A percentile compares a stretch with the other conserved stretches of the same genome.
These are phyloP conservation scores for Kwoniella newhampshirensis DNA, from an alignment of 768 basidiomycete species.

Conservation along the genomic window DNA sequence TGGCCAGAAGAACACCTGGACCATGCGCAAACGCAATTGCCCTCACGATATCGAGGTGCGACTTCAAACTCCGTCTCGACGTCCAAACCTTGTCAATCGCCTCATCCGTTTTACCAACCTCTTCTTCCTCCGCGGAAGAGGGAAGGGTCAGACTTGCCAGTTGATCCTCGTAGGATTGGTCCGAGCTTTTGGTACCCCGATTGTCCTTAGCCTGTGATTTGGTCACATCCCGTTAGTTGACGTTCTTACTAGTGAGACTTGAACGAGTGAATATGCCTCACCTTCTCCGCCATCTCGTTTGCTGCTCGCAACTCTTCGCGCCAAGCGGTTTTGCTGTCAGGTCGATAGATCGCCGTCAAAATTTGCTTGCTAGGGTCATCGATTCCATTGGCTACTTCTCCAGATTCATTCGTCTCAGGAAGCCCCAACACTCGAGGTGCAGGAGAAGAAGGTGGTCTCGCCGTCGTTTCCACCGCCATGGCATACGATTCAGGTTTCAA, in stretches of 20 bases:
- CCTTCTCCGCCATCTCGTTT: constrained; percentile 49
- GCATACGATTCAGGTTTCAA: constrained; percentile 9
- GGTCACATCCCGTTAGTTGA: background rate
- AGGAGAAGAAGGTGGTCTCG: constrained; percentile 42
- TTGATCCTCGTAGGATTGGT: constrained; percentile 46
- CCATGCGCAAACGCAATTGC: constrained; percentile 75
- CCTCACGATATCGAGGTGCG: constrained; percentile 92
- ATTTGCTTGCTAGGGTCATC: constrained; percentile 57
- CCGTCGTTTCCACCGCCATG: constrained; percentile 20
- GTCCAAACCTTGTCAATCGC: constrained; percentile 74
- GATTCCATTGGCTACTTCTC: background rate
- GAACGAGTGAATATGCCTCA: constrained; percentile 5
- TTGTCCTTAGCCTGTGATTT: constrained; percentile 17
- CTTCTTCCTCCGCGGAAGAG: constrained; percentile 60
- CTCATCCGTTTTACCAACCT: constrained; percentile 60
- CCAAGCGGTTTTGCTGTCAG: constrained; percentile 84
- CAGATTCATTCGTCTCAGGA: constrained; percentile 55
- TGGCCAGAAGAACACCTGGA: constrained; percentile 82
- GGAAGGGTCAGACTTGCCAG: constrained; percentile 57
- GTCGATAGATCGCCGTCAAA: constrained; percentile 72
- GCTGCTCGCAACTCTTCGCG: constrained; percentile 60
- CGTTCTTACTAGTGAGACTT: background rate
- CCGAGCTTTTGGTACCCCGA: background rate
- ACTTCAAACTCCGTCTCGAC: constrained; percentile 79
- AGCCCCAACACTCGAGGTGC: constrained; percentile 15